A percentile compares a stretch with the other conserved stretches of the same genome.
Conservation (phyloP, 2,329 filamentous ascomycete species). For the Venturia nashicola region DNA sequence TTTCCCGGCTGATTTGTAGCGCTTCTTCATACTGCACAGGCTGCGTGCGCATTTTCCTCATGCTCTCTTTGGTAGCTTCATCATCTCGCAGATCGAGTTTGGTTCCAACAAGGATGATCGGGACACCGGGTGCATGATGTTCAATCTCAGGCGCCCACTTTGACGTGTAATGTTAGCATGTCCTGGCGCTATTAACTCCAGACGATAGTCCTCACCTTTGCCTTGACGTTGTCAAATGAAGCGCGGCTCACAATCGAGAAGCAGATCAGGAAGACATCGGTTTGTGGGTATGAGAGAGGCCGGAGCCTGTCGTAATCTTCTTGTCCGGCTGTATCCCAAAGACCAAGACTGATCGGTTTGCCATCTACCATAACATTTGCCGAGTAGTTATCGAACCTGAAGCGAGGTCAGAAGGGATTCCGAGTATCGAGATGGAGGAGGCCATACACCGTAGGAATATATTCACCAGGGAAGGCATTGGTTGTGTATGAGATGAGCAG, state of each 20-base stretch:
- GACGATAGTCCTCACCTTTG: slow-evolving; percentile 54
- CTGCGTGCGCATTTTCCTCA: slow-evolving; percentile 88
- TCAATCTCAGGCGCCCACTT: slow-evolving; percentile 98
- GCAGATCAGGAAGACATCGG: slow-evolving; percentile 95
- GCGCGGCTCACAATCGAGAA: slow-evolving; percentile 97
- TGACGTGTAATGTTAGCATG: not conserved
- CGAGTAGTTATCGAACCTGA: slow-evolving; percentile 95
- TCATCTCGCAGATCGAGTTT: slow-evolving; percentile 95
- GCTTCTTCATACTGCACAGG: slow-evolving; percentile 94
- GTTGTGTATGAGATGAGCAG: slow-evolving; percentile 98
- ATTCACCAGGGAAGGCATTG: slow-evolving; percentile 99
- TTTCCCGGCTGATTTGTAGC: slow-evolving; percentile 79
- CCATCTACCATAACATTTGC: slow-evolving; percentile 98
- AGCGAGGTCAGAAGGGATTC: slow-evolving; percentile 11
- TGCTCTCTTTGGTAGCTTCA: slow-evolving; percentile 63
- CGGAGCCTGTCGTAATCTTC: slow-evolving; percentile 95
- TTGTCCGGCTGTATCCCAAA: slow-evolving; percentile 98
- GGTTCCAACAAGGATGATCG: slow-evolving; percentile 92
- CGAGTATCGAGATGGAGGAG: slow-evolving; percentile 7
- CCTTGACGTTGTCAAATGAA: slow-evolving; percentile 97
- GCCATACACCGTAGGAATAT: slow-evolving; percentile 90
- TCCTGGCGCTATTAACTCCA: not conserved
- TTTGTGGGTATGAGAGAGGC: slow-evolving; percentile 94
- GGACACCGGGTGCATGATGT: slow-evolving; percentile 88
- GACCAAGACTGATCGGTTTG: slow-evolving; percentile 88